Evolutionary conservation across 2,329 filamentous ascomycete genomes (phyloP).

Genomic region (Sporothrix dimorphospora): DNA sequence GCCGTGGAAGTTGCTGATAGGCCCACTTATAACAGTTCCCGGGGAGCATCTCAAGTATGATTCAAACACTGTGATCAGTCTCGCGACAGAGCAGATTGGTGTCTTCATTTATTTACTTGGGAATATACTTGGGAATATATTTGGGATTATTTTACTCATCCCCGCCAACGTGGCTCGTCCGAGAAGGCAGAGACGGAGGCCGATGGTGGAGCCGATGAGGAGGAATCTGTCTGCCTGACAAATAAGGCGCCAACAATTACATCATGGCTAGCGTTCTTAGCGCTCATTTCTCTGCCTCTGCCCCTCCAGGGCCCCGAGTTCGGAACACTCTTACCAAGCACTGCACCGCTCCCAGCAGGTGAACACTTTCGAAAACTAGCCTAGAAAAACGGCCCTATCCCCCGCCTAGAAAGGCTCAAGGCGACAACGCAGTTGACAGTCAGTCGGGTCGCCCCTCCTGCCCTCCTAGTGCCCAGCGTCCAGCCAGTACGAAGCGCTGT

Average conservation of each 20-base stretch:
- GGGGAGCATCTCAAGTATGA: not conserved
- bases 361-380: not conserved
- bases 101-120: not conserved
- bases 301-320: slow-evolving; percentile 29
- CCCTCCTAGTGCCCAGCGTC: not conserved
- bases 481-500: slow-evolving; percentile 28
- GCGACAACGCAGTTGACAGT: not conserved
- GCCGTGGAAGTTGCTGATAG: not conserved
- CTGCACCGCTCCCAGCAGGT: not conserved
- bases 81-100: not conserved
- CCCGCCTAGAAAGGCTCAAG: not conserved
- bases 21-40: not conserved
- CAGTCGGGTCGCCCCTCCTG: slow-evolving; percentile 11
- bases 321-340: slow-evolving; percentile 29
- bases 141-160: too few species aligned
- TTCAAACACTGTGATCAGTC: not conserved
- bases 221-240: not conserved
- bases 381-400: not conserved
- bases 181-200: not conserved
- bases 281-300: not conserved
- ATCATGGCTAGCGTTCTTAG: slow-evolving; percentile 1
- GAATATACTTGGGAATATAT: too few species aligned
- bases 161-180: not conserved
- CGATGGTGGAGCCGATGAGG: not conserved
- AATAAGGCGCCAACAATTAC: slow-evolving; percentile 18